Conservation (phyloP, 345 rosid species). For the Gossypium anomalum region DNA sequence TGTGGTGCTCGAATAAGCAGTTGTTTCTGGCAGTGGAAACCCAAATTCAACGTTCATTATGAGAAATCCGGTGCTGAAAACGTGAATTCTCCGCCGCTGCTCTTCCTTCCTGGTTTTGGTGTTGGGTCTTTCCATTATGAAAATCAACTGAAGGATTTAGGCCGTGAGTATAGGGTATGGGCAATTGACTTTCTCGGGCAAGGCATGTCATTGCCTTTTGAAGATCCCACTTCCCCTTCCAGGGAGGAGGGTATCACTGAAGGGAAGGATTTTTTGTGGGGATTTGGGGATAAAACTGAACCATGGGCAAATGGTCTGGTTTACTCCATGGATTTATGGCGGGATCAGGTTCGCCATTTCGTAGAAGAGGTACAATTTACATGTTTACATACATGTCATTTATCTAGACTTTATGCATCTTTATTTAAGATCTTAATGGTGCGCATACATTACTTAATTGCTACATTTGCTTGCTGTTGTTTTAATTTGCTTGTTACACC, state of each 20-base stretch:
- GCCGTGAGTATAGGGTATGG: slow-evolving; percentile 91
- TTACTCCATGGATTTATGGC: slow-evolving; percentile 85
- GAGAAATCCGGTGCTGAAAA: slow-evolving; percentile 72
- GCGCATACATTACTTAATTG: neutral
- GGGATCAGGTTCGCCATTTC: slow-evolving; percentile 74
- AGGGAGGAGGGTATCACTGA: neutral
- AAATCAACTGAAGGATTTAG: slow-evolving; percentile 87
- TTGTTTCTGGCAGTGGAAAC: slow-evolving; percentile 80
- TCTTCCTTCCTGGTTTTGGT: slow-evolving; percentile 97
- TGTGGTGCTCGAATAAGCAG: slow-evolving; percentile 47
- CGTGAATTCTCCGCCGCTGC: slow-evolving; percentile 57
- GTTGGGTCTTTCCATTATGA: slow-evolving; percentile 95
- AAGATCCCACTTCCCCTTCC: slow-evolving; percentile 59
- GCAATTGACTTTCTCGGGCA: slow-evolving; percentile 96
- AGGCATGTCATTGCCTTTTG: slow-evolving; percentile 75
- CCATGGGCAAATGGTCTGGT: slow-evolving; percentile 85
- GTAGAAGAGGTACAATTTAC: slow-evolving; percentile 62
- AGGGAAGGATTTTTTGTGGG: slow-evolving; percentile 48
- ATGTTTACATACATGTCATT: neutral
- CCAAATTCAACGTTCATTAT: slow-evolving; percentile 67
- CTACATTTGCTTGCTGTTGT: neutral
- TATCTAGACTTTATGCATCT: neutral
- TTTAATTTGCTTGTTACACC: neutral
- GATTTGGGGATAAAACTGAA: slow-evolving; percentile 73
- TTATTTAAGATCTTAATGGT: neutral